Conservation (phyloP, 306 rosid genomes). For the Cotoneaster glaucophyllus region DNA sequence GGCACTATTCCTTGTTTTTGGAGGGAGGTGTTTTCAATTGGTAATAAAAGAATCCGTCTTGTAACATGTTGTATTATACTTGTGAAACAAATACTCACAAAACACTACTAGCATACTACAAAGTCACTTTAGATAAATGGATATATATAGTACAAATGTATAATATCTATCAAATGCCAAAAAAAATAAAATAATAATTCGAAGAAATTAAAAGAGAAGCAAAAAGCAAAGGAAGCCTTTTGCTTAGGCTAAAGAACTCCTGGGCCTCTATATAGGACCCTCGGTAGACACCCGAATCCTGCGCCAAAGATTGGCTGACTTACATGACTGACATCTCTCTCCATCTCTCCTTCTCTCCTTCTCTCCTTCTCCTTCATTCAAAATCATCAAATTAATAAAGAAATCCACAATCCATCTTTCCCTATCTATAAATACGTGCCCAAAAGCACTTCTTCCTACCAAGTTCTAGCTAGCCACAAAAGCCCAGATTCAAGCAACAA, state of each 20-base stretch:
- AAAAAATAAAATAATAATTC: not conserved
- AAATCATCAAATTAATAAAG: conserved; percentile 15
- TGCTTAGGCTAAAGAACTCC: conserved; percentile 15
- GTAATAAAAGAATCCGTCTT: not conserved
- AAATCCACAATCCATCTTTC: not conserved
- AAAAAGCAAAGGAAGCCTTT: conserved; percentile 10
- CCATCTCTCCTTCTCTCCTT: conserved; percentile 1
- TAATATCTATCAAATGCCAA: not conserved
- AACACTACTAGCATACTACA: no score
- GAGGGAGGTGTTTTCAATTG: conserved; percentile 10
- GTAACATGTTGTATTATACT: no score
- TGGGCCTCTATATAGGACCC: conserved; percentile 7
- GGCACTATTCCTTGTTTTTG: not conserved
- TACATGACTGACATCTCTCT: conserved; percentile 41
- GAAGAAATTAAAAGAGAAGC: not conserved
- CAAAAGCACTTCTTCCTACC: not conserved
- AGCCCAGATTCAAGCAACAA: not conserved
- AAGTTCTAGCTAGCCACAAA: not conserved
- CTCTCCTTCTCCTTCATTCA: conserved; percentile 7
- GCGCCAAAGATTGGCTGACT: conserved; percentile 76
- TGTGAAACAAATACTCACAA: no score
- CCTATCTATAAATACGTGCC: conserved; percentile 11
- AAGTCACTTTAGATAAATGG: no score
- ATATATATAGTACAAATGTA: not conserved
- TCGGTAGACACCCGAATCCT: conserved; percentile 64